Evolutionary conservation across 208 protist genomes (phyloP).

Genomic region (Leishmania tarentolae): DNA sequence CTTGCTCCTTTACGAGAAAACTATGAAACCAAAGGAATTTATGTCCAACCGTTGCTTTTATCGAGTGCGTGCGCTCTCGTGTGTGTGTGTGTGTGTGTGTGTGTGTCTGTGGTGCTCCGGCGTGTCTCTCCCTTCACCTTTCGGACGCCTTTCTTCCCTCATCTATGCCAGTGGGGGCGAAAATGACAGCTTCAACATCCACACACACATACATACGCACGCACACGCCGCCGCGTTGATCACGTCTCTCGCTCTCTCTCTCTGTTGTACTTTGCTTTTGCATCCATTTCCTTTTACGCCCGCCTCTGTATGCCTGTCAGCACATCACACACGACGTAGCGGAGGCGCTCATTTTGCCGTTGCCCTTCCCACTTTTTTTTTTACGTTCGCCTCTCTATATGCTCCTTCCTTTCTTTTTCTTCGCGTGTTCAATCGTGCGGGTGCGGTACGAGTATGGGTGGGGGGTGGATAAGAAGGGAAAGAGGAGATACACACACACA

Average conservation of each 20-base stretch:
- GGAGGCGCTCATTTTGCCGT: not conserved
- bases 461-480: not conserved
- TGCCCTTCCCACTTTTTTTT: not conserved
- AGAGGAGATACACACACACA: not conserved
- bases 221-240: not conserved
- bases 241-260: constrained; percentile 2
- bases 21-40: not conserved
- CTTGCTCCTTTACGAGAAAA: not conserved
- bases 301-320: not conserved
- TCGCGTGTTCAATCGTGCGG: not conserved
- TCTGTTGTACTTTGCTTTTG: not conserved
- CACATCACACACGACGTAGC: not conserved
- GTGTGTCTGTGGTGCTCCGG: not conserved
- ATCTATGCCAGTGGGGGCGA: not conserved
- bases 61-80: not conserved
- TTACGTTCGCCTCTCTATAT: not conserved
- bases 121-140: not conserved
- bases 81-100: not conserved
- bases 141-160: not conserved
- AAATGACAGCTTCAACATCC: too few relatives aligned
- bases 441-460: not conserved
- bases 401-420: not conserved
- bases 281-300: not conserved
- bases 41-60: not conserved
- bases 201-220: not conserved